Evolutionary conservation across 805 yeast genomes (phyloP).

Genomic region (Pichia membranifaciens): DNA sequence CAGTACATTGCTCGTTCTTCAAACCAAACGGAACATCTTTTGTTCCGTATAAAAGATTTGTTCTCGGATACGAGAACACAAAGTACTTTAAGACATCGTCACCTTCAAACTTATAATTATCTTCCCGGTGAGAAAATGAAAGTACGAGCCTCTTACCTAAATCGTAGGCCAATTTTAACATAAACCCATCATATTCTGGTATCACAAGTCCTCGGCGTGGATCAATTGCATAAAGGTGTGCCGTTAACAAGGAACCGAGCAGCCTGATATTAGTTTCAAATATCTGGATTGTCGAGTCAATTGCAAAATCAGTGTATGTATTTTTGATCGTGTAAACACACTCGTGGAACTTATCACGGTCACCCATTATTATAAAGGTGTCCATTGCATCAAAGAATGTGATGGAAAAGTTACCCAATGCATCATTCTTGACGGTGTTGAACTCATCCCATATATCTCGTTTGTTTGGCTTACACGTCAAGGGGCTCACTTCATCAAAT

Average conservation of each 20-base stretch:
- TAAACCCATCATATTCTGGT: conserved; percentile 58
- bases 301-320: conserved; percentile 42
- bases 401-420: conserved; percentile 74
- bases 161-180: conserved; percentile 67
- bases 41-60: conserved; percentile 57
- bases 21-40: conserved; percentile 36
- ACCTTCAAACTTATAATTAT: conserved; percentile 1
- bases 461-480: conserved; percentile 62
- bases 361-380: conserved; percentile 67
- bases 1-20: conserved; percentile 68
- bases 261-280: conserved; percentile 82
- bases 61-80: conserved; percentile 68
- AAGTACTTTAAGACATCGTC: conserved; percentile 1
- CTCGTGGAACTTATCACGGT: conserved; percentile 47
- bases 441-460: conserved; percentile 50
- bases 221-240: conserved; percentile 65
- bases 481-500: conserved; percentile 72
- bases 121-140: conserved; percentile 58
- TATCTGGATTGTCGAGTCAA: conserved; percentile 74
- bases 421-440: conserved; percentile 69
- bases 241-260: conserved; percentile 73
- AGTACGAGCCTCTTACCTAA: conserved; percentile 65
- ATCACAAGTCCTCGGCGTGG: conserved; percentile 37
- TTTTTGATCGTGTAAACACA: conserved; percentile 37
- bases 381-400: conserved; percentile 79